phyloP scores from a whole-genome alignment of 768 basidiomycete genomes.

The Suillus discolor region DNA sequence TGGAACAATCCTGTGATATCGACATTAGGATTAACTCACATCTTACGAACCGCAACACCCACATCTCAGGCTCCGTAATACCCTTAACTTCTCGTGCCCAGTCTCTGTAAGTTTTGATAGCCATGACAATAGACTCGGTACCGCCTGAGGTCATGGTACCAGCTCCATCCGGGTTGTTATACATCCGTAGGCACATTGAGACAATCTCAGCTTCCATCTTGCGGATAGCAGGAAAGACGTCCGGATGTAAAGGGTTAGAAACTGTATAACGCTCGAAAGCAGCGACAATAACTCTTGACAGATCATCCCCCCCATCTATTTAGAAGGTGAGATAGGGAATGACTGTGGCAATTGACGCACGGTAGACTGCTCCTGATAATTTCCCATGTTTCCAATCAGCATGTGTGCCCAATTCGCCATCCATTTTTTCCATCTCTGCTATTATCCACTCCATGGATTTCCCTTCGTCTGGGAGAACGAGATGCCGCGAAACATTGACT shows the following conservation, averaged over 20 bases:
- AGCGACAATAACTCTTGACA: slow-evolving; percentile 75
- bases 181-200: slow-evolving; percentile 83
- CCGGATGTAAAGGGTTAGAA: slow-evolving; percentile 91
- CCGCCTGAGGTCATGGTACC: slow-evolving; percentile 95
- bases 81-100: slow-evolving; percentile 88
- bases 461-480: slow-evolving; percentile 66
- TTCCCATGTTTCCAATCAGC: slow-evolving; percentile 71
- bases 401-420: slow-evolving; percentile 48
- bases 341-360: slow-evolving; percentile 44
- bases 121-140: slow-evolving; percentile 96
- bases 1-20: slow-evolving; percentile 67
- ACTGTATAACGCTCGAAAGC: slow-evolving; percentile 84
- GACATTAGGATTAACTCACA: background rate
- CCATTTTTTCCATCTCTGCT: slow-evolving; percentile 81
- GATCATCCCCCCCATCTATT: slow-evolving; percentile 80
- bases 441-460: slow-evolving; percentile 72
- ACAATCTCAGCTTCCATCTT: slow-evolving; percentile 99
- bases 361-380: slow-evolving; percentile 85
- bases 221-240: slow-evolving; percentile 88
- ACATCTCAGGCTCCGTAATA: slow-evolving; percentile 94
- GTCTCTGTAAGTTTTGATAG: slow-evolving; percentile 91
- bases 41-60: slow-evolving; percentile 22
- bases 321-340: background rate
- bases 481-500: slow-evolving; percentile 61
- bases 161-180: slow-evolving; percentile 81